Evolutionary conservation across 169 alveolate species (phyloP).

Genomic region (Plasmodium knowlesi): DNA sequence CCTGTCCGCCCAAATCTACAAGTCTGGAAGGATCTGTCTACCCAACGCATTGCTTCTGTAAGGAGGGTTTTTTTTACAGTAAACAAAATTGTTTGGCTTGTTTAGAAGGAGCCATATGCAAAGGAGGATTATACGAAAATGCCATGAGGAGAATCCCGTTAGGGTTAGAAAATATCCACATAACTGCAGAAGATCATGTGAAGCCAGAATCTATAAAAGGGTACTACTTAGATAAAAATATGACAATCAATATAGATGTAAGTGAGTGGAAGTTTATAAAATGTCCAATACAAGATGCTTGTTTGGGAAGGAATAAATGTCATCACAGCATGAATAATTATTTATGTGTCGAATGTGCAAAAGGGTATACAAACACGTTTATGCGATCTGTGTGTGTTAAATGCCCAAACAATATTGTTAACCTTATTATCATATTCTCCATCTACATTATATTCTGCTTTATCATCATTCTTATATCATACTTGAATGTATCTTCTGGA

Average conservation of each 20-base stretch:
- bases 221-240: slow-evolving; percentile 82
- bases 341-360: slow-evolving; percentile 87
- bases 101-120: slow-evolving; percentile 87
- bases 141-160: slow-evolving; percentile 31
- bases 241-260: slow-evolving; percentile 75
- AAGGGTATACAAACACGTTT: slow-evolving; percentile 87
- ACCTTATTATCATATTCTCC: slow-evolving; percentile 71
- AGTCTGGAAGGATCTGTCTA: slow-evolving; percentile 84
- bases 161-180: slow-evolving; percentile 74
- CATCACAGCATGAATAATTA: slow-evolving; percentile 85
- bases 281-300: slow-evolving; percentile 87
- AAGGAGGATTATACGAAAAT: slow-evolving; percentile 81
- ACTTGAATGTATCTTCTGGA: slow-evolving; percentile 89
- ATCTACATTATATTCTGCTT: slow-evolving; percentile 80
- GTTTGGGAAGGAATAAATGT: slow-evolving; percentile 84
- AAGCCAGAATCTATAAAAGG: slow-evolving; percentile 86
- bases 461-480: slow-evolving; percentile 86
- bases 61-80: slow-evolving; percentile 83
- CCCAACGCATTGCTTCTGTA: slow-evolving; percentile 88
- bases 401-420: slow-evolving; percentile 80
- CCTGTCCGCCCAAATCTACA: slow-evolving; percentile 86
- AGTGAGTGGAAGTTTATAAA: slow-evolving; percentile 87
- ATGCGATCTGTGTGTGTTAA: slow-evolving; percentile 80
- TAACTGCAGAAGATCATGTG: slow-evolving; percentile 81
- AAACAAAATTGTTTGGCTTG: slow-evolving; percentile 86